phyloP scores from a whole-genome alignment of 345 rosid species.

The Gossypium sturtianum region DNA sequence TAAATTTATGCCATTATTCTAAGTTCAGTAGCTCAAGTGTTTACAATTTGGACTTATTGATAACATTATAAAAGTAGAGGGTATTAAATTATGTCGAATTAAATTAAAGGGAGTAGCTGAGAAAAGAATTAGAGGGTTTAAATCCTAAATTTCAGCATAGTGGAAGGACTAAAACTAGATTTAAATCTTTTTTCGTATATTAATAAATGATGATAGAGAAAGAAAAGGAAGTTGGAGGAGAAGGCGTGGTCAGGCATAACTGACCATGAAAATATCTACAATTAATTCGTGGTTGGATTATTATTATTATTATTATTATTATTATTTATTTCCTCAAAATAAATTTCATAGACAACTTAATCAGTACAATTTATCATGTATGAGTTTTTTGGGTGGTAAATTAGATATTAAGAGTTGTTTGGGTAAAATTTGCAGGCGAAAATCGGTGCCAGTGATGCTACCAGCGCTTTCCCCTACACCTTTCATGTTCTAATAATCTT shows the following conservation, averaged over 20 bases:
- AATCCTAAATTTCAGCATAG: too few relatives aligned
- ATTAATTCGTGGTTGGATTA: neutral
- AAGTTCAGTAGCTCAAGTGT: too few relatives aligned
- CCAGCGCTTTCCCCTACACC: conserved; percentile 57
- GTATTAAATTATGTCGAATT: too few relatives aligned
- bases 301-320: neutral
- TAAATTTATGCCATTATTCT: too few relatives aligned
- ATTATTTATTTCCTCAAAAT: neutral
- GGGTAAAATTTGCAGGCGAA: conserved; percentile 28
- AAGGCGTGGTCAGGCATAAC: neutral
- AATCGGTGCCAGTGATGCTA: conserved; percentile 20
- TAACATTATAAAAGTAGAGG: too few relatives aligned
- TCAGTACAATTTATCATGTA: too few relatives aligned
- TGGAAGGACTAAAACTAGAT: too few relatives aligned
- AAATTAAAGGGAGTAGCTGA: too few relatives aligned
- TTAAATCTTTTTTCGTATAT: neutral
- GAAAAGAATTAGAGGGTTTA: too few relatives aligned
- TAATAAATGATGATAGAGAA: neutral
- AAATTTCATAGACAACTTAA: too few relatives aligned
- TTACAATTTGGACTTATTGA: too few relatives aligned
- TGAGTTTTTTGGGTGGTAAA: too few relatives aligned
- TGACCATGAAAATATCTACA: neutral
- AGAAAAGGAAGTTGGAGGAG: neutral
- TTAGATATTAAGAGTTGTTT: neutral
- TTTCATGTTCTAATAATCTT: conserved; percentile 41